Percentiles rank a stretch among this genome's conserved stretches.
Evolutionary conservation across 2,329 filamentous ascomycete species (phyloP).

Genomic region (Fusarium fujikuroi): DNA sequence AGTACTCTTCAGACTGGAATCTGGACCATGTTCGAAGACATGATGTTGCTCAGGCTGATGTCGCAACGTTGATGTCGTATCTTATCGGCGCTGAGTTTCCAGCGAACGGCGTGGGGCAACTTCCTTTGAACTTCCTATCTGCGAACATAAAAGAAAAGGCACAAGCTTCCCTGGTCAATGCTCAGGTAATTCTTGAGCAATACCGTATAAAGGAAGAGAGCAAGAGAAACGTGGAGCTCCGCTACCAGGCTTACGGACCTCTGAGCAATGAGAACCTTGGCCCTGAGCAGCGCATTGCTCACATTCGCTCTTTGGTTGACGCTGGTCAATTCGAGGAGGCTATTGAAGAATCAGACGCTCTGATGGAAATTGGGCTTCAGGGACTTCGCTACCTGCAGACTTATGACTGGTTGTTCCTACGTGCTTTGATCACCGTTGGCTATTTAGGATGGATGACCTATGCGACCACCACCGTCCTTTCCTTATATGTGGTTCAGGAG

Average conservation of each 20-base stretch:
- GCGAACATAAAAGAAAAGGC: conserved; percentile 81
- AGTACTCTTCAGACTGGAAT: conserved; percentile 90
- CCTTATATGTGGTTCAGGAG: conserved; percentile 85
- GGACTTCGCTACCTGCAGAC: conserved; percentile 95
- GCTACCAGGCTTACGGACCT: conserved; percentile 79
- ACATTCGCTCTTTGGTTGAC: conserved; percentile 75
- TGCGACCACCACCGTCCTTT: conserved; percentile 87
- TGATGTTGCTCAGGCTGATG: conserved; percentile 92
- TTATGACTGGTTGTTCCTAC: conserved; percentile 97
- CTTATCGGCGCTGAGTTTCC: conserved; percentile 89
- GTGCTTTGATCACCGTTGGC: conserved; percentile 86
- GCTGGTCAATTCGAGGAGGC: conserved; percentile 76
- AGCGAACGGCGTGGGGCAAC: conserved; percentile 93
- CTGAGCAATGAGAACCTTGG: conserved; percentile 72
- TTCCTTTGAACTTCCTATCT: conserved; percentile 85
- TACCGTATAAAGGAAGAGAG: conserved; percentile 92
- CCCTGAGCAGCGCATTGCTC: conserved; percentile 72
- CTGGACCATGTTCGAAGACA: conserved; percentile 83
- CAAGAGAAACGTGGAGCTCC: conserved; percentile 79
- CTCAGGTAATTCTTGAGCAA: conserved; percentile 90
- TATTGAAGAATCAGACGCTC: conserved; percentile 78
- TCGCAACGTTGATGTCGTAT: conserved; percentile 96
- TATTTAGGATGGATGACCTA: conserved; percentile 97
- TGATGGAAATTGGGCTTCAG: conserved; percentile 81
- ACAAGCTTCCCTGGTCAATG: conserved; percentile 84